Conservation (phyloP, 2,329 filamentous ascomycete genomes). For the Triangularia verruculosa region DNA sequence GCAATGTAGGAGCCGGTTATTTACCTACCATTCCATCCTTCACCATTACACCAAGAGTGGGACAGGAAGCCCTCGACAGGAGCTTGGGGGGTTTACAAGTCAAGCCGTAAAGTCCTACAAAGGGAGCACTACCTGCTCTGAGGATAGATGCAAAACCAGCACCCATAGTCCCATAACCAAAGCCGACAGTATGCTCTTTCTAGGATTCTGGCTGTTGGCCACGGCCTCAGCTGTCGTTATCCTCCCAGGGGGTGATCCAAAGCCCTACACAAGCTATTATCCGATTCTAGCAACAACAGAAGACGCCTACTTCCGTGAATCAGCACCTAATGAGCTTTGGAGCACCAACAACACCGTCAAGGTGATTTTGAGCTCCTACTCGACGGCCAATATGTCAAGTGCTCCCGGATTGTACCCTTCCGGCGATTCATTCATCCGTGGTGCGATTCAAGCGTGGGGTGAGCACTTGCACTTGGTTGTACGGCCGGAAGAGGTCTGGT, state of each 20-base stretch:
- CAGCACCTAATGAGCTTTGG: constrained; percentile 22
- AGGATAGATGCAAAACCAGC: too few species aligned
- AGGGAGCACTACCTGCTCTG: too few species aligned
- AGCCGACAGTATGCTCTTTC: constrained; percentile 9
- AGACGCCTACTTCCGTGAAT: constrained; percentile 16
- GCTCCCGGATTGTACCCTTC: constrained; percentile 25
- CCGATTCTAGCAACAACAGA: constrained; percentile 1
- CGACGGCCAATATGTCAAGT: constrained; percentile 14
- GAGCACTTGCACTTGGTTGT: constrained; percentile 48
- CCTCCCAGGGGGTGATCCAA: constrained; percentile 19
- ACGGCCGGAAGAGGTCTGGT: constrained; percentile 54
- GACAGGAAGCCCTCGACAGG: neutral
- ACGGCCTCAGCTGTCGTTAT: constrained; percentile 13
- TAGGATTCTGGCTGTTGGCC: constrained; percentile 3
- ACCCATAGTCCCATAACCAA: neutral
- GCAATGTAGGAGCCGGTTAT: neutral
- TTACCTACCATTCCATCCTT: neutral
- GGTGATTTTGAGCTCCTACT: constrained; percentile 26
- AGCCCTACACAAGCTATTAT: constrained; percentile 15
- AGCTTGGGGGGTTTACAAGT: neutral
- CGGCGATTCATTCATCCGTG: constrained; percentile 42
- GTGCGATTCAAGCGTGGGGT: constrained; percentile 47
- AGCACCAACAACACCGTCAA: constrained; percentile 17
- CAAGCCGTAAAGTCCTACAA: neutral
- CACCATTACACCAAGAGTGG: neutral